Conservation (phyloP, 352 stramenopile genomes). For the Pythium sukuiense region DNA sequence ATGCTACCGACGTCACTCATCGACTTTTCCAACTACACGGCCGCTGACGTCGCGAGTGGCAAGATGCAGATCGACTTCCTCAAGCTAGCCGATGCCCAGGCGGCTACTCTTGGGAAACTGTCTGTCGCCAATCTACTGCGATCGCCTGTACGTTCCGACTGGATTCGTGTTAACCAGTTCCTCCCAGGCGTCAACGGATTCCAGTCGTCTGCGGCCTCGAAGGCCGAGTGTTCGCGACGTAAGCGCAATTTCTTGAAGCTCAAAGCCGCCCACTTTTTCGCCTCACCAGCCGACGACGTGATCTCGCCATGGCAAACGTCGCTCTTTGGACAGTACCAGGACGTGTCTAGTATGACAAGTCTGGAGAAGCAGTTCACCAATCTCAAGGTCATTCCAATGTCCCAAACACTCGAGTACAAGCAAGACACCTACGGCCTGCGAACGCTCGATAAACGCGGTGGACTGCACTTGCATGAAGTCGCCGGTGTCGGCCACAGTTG, state of each 20-base stretch:
- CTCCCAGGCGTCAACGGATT: conserved; percentile 42
- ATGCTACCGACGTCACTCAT: conserved; percentile 32
- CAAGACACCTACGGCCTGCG: conserved; percentile 36
- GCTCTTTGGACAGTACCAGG: conserved; percentile 31
- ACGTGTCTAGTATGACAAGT: conserved; percentile 24
- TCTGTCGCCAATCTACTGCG: conserved; percentile 45
- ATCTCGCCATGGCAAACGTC: conserved; percentile 38
- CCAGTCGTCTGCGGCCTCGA: conserved; percentile 17
- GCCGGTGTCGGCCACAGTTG: conserved; percentile 29
- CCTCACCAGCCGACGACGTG: conserved; percentile 31
- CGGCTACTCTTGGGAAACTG: conserved; percentile 33
- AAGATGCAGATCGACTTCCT: conserved; percentile 41
- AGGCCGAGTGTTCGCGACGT: conserved; percentile 26
- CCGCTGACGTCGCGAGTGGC: conserved; percentile 23
- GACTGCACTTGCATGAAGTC: conserved; percentile 24
- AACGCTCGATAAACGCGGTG: conserved; percentile 29
- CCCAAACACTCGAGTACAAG: conserved; percentile 34
- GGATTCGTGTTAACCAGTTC: conserved; percentile 32
- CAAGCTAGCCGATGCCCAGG: conserved; percentile 27
- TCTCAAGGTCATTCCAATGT: conserved; percentile 35
- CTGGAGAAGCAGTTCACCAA: conserved; percentile 29
- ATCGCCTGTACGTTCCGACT: conserved; percentile 29
- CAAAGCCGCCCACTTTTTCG: conserved; percentile 35
- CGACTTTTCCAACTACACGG: conserved; percentile 37
- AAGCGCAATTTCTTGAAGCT: conserved; percentile 31